Conservation (phyloP, 2,329 filamentous ascomycete genomes). For the Botrytis sinoallii region DNA sequence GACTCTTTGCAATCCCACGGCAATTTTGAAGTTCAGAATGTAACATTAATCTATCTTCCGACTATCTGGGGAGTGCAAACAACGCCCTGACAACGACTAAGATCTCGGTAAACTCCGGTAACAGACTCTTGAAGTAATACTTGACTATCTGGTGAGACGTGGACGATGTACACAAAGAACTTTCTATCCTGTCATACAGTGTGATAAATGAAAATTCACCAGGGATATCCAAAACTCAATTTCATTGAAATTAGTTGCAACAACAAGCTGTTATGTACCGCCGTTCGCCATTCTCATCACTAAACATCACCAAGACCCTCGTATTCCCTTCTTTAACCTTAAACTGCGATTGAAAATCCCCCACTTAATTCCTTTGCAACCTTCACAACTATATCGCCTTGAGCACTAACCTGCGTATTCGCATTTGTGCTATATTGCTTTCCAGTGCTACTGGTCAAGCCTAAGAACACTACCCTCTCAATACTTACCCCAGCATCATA, state of each 20-base stretch:
- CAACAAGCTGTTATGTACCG: background rate
- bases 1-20: background rate
- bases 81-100: no score
- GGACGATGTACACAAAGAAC: background rate
- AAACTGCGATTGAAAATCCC: background rate
- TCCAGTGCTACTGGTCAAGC: slow-evolving; percentile 26
- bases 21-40: background rate
- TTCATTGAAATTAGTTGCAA: background rate
- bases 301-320: background rate
- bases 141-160: background rate
- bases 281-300: background rate
- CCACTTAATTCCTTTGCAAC: background rate
- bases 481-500: slow-evolving; percentile 47
- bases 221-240: background rate
- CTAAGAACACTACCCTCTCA: slow-evolving; percentile 51
- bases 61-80: no score
- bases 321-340: background rate
- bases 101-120: background rate
- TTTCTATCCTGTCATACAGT: background rate
- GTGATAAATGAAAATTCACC: background rate
- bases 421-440: background rate
- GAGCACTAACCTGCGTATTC: background rate
- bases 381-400: background rate
- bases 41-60: background rate
- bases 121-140: background rate